A percentile compares a stretch with the other conserved stretches of the same genome.
These are phyloP conservation scores for Wickerhamia fluorescens DNA, from an alignment of 805 yeast species.

Conservation along the genomic window DNA sequence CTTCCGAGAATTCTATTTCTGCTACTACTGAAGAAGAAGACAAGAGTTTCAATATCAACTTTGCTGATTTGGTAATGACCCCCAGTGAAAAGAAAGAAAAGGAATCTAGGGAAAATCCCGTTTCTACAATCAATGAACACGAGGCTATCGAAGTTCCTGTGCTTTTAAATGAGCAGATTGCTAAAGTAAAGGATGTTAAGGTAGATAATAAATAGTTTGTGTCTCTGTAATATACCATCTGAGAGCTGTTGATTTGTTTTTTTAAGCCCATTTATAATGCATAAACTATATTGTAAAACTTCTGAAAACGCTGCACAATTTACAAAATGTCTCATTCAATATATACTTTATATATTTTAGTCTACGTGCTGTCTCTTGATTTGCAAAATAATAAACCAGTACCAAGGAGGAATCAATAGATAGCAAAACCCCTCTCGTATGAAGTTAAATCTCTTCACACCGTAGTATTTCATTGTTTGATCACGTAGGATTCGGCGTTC, in stretches of 20 bases:
- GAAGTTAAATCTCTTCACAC: conserved; percentile 7
- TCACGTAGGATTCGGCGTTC: conserved; percentile 9
- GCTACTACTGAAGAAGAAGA: conserved; percentile 19
- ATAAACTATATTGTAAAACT: no score
- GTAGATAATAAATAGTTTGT: conserved; percentile 5
- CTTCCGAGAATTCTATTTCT: no score
- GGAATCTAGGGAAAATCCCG: conserved; percentile 5
- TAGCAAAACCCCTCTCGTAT: conserved; percentile 6
- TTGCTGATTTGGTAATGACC: conserved; percentile 40
- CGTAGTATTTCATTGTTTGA: conserved; percentile 7
- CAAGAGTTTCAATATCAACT: conserved; percentile 31
- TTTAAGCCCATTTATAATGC: no score
- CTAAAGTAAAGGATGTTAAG: conserved; percentile 28
- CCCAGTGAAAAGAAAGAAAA: conserved; percentile 24
- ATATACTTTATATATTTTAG: no score
- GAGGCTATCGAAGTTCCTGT: conserved; percentile 47
- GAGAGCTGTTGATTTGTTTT: no score
- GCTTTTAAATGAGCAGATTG: conserved; percentile 36
- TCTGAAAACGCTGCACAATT: no score
- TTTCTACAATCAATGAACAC: conserved; percentile 22
- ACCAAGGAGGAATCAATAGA: conserved; percentile 29
- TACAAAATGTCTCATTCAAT: no score
- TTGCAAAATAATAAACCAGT: conserved; percentile 13
- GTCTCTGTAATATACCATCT: background rate
- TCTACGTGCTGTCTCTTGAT: no score